Evolutionary conservation across 2,329 filamentous ascomycete genomes (phyloP).

Genomic region (Alternaria postmessia): DNA sequence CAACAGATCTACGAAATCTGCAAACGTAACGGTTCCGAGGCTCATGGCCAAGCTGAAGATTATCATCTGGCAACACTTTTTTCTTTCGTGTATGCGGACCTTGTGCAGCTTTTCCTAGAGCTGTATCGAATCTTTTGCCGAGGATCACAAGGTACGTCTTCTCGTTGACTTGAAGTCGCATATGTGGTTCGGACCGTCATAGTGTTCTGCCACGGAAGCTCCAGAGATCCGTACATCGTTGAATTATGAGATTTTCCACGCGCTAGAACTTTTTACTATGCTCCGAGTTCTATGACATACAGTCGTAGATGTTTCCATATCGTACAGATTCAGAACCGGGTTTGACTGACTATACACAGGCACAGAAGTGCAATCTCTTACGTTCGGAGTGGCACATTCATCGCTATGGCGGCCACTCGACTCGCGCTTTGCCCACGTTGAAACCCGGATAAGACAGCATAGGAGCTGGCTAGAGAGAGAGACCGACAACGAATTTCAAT

Average conservation of each 20-base stretch:
- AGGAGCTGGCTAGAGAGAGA: conserved; percentile 39
- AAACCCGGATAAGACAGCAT: conserved; percentile 32
- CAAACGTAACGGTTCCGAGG: conserved; percentile 15
- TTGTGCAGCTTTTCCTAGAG: conserved; percentile 37
- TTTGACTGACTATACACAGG: conserved; percentile 35
- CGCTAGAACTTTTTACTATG: neutral
- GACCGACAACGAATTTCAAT: conserved; percentile 21
- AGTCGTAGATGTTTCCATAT: neutral
- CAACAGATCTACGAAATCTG: conserved; percentile 28
- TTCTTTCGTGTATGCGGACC: conserved; percentile 39
- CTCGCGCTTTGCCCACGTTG: conserved; percentile 38
- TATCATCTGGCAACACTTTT: conserved; percentile 26
- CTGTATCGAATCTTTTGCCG: conserved; percentile 40
- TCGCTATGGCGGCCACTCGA: conserved; percentile 40
- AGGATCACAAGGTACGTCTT: conserved; percentile 31
- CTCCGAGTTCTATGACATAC: neutral
- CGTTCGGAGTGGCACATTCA: conserved; percentile 11
- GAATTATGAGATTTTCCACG: neutral
- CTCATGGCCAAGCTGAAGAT: conserved; percentile 14
- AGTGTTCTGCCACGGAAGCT: neutral
- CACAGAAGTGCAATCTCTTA: conserved; percentile 25
- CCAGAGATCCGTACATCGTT: neutral
- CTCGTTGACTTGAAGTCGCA: neutral
- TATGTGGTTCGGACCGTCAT: neutral
- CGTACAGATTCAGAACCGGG: neutral